A percentile compares a stretch with the other conserved stretches of the same genome.
Conservation (phyloP, 306 rosid genomes). For the Boehmeria nivea region DNA sequence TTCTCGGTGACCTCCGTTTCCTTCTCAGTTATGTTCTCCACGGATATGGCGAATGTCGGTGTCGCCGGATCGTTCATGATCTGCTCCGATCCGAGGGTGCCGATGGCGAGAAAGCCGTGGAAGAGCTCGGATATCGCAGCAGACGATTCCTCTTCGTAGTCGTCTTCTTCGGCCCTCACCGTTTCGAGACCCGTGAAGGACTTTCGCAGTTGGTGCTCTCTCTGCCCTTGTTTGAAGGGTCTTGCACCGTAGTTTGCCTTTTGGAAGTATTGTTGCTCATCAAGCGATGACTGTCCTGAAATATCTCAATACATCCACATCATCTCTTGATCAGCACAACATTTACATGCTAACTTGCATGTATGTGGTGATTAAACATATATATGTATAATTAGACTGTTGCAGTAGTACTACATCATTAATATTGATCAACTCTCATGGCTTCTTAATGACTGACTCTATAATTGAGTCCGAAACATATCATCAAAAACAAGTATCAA, state of each 20-base stretch:
- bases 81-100: conserved; percentile 84
- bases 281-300: conserved; percentile 70
- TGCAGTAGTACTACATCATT: too few relatives aligned
- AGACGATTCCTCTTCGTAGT: conserved; percentile 49
- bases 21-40: conserved; percentile 74
- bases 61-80: conserved; percentile 50
- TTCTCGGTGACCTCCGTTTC: conserved; percentile 84
- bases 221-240: conserved; percentile 50
- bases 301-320: too few relatives aligned
- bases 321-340: too few relatives aligned
- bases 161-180: conserved; percentile 46
- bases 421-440: too few relatives aligned
- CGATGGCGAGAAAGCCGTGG: conserved; percentile 94
- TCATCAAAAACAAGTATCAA: too few relatives aligned
- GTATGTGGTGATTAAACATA: too few relatives aligned
- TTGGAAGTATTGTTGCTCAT: conserved; percentile 64
- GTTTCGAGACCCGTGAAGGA: conserved; percentile 70
- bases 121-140: conserved; percentile 57
- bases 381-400: too few relatives aligned
- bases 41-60: conserved; percentile 67
- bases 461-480: too few relatives aligned
- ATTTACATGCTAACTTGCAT: too few relatives aligned
- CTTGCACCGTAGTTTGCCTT: conserved; percentile 48
- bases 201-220: conserved; percentile 50
- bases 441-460: too few relatives aligned